phyloP scores from a whole-genome alignment of 495 filamentous ascomycete species.

The Oidiodendron maius region DNA sequence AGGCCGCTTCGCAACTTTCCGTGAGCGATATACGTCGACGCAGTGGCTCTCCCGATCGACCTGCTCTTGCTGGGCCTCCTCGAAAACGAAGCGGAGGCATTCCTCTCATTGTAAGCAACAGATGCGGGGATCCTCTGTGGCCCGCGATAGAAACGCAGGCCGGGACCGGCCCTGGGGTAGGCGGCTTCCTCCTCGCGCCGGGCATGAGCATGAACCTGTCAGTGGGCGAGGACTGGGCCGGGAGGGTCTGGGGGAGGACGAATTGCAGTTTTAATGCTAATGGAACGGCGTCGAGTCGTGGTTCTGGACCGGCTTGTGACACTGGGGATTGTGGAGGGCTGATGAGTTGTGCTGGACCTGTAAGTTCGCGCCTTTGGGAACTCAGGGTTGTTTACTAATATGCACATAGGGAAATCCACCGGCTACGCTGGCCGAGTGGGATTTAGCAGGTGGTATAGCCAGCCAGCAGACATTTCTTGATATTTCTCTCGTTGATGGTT shows the following conservation, averaged over 20 bases:
- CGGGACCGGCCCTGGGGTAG: slow-evolving; percentile 52
- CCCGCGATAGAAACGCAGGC: slow-evolving; percentile 64
- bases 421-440: slow-evolving; percentile 70
- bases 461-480: slow-evolving; percentile 69
- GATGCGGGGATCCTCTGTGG: slow-evolving; percentile 60
- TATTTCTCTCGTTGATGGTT: slow-evolving; percentile 79
- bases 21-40: background rate
- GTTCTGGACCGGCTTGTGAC: slow-evolving; percentile 49
- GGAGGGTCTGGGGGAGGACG: slow-evolving; percentile 73
- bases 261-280: slow-evolving; percentile 68
- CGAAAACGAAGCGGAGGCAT: slow-evolving; percentile 13
- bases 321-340: slow-evolving; percentile 70
- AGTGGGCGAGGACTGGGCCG: slow-evolving; percentile 67
- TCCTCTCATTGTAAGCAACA: slow-evolving; percentile 48
- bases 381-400: slow-evolving; percentile 12
- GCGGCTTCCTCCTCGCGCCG: slow-evolving; percentile 57
- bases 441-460: slow-evolving; percentile 50
- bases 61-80: slow-evolving; percentile 14
- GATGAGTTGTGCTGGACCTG: slow-evolving; percentile 57
- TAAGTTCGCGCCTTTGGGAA: slow-evolving; percentile 29
- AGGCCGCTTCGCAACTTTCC: background rate
- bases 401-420: slow-evolving; percentile 53
- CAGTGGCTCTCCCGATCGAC: slow-evolving; percentile 3
- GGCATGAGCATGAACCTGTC: slow-evolving; percentile 43
- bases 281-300: slow-evolving; percentile 44